phyloP scores from a whole-genome alignment of 306 rosid species.

The Inga oerstediana region DNA sequence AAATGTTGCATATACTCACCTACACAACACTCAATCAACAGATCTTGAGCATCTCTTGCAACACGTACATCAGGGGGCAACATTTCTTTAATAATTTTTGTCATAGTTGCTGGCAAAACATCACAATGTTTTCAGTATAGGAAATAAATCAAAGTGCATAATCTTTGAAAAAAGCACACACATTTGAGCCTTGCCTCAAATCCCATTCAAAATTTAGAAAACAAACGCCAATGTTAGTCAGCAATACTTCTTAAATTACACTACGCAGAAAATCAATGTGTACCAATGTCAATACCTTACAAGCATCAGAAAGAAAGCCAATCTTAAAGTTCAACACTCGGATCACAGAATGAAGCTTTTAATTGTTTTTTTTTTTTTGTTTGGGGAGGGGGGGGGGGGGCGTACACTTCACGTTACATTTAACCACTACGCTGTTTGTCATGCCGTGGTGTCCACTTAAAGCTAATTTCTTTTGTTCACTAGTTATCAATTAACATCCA shows the following conservation, averaged over 20 bases:
- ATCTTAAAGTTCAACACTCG: neutral
- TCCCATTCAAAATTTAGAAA: neutral
- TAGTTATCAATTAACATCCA: neutral
- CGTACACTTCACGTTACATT: neutral
- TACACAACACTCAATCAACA: slow-evolving; percentile 97
- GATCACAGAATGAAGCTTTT: neutral
- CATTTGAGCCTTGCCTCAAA: neutral
- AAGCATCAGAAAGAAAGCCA: neutral
- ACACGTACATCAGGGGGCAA: slow-evolving; percentile 97
- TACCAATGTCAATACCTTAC: neutral
- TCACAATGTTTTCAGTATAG: neutral
- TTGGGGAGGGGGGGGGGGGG: neutral
- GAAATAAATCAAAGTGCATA: neutral
- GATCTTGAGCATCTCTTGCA: slow-evolving; percentile 98
- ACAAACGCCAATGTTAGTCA: neutral
- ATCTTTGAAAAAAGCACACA: neutral
- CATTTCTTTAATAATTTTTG: slow-evolving; percentile 98
- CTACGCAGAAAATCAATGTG: neutral
- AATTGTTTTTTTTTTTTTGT: no score
- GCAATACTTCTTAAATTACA: neutral
- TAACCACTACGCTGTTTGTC: neutral
- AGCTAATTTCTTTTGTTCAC: neutral
- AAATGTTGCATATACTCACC: slow-evolving; percentile 56
- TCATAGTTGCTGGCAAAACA: slow-evolving; percentile 88
- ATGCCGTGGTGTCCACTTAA: neutral